Conservation (phyloP, 352 stramenopile species). For the Phytophthora multivora region DNA sequence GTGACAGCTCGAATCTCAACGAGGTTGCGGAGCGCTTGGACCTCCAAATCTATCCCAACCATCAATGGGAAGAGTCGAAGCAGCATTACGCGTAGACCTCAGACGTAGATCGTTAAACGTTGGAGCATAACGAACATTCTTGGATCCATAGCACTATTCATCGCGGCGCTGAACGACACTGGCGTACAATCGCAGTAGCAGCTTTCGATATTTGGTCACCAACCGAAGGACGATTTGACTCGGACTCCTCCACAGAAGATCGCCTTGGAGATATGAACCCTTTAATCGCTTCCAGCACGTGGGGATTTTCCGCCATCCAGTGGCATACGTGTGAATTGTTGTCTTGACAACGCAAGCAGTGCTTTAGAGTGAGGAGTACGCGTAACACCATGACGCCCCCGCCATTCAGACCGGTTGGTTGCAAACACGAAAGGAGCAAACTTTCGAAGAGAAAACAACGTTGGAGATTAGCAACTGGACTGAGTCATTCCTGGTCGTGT, state of each 20-base stretch:
- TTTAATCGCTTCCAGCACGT: constrained; percentile 30
- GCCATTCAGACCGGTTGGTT: constrained; percentile 10
- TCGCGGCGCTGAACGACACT: constrained; percentile 21
- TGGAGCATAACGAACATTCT: constrained; percentile 6
- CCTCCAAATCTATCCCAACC: constrained; percentile 75
- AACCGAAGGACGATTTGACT: constrained; percentile 14
- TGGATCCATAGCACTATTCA: not conserved
- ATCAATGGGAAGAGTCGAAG: constrained; percentile 59
- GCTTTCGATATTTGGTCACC: constrained; percentile 56
- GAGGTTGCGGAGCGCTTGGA: constrained; percentile 79
- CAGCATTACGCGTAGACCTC: constrained; percentile 25
- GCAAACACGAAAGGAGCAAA: constrained; percentile 33
- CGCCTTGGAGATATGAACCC: constrained; percentile 10
- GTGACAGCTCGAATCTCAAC: constrained; percentile 68
- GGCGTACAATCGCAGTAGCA: constrained; percentile 44
- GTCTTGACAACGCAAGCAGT: constrained; percentile 58
- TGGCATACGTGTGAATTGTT: constrained; percentile 23
- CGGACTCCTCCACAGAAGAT: constrained; percentile 7
- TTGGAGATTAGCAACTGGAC: not conserved
- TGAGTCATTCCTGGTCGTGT: not conserved
- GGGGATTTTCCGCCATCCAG: constrained; percentile 39
- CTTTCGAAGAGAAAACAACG: constrained; percentile 8
- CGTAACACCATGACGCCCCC: constrained; percentile 45
- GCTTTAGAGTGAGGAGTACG: constrained; percentile 62
- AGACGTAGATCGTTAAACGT: not conserved